Evolutionary conservation across 257 asterid genomes (phyloP).

Genomic region (Solanum clarkiae): DNA sequence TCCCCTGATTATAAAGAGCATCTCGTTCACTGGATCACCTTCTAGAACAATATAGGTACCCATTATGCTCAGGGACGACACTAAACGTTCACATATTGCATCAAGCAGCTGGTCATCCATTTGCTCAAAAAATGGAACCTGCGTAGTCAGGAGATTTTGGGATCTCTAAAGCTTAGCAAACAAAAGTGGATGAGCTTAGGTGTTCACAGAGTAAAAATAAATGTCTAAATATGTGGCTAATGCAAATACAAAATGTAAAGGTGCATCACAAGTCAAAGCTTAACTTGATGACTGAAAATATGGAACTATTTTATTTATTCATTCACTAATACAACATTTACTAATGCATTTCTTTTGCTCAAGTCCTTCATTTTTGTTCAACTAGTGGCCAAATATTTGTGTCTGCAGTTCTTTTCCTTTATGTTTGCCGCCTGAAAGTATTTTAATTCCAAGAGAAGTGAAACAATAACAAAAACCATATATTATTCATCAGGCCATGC

Average conservation of each 20-base stretch:
- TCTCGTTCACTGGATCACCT: constrained; percentile 84
- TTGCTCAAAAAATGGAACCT: constrained; percentile 89
- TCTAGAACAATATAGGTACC: constrained; percentile 61
- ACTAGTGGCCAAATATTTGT: background rate
- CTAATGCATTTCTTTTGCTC: background rate
- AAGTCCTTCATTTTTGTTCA: background rate
- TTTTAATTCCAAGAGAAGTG: background rate
- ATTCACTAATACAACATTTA: background rate
- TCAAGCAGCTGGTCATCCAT: constrained; percentile 91
- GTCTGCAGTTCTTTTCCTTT: background rate
- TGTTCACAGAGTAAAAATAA: background rate
- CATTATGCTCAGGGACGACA: constrained; percentile 62
- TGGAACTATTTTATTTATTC: background rate
- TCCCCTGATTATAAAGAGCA: constrained; percentile 83
- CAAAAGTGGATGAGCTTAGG: background rate
- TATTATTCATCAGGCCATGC: background rate
- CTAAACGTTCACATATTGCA: constrained; percentile 80
- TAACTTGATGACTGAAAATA: background rate
- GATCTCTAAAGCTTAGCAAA: background rate
- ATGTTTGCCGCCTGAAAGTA: background rate
- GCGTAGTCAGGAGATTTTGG: background rate
- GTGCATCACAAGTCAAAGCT: background rate
- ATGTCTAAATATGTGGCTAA: background rate
- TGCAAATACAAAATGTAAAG: background rate
- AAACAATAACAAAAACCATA: background rate